These are phyloP conservation scores for Prunus mongolica DNA, from an alignment of 306 rosid genomes.

Conservation along the genomic window DNA sequence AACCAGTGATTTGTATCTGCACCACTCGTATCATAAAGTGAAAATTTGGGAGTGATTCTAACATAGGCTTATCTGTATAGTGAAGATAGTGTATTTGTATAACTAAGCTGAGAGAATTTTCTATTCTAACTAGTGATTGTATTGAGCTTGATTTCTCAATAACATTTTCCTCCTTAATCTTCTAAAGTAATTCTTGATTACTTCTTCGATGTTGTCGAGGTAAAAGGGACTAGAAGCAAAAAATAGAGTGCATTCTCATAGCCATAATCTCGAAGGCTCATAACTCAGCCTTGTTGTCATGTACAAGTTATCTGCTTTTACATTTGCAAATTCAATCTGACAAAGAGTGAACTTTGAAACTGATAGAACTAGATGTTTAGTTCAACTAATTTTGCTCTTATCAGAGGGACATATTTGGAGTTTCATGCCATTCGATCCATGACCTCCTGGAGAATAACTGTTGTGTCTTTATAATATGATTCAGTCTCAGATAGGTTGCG, in stretches of 20 bases:
- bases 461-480: slow-evolving; percentile 58
- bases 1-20: slow-evolving; percentile 22
- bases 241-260: background rate
- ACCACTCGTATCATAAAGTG: slow-evolving; percentile 21
- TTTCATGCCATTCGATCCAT: slow-evolving; percentile 60
- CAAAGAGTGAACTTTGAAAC: slow-evolving; percentile 3
- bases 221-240: background rate
- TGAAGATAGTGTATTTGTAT: slow-evolving; percentile 28
- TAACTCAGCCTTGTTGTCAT: background rate
- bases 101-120: slow-evolving; percentile 2
- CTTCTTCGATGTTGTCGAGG: background rate
- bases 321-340: background rate
- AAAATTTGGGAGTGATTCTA: slow-evolving; percentile 48
- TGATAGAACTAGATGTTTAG: background rate
- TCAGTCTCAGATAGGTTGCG: slow-evolving; percentile 41
- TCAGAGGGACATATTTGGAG: slow-evolving; percentile 13
- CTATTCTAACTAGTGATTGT: background rate
- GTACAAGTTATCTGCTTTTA: background rate
- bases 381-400: background rate
- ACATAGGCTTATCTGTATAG: slow-evolving; percentile 68
- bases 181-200: background rate
- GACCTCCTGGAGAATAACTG: slow-evolving; percentile 72
- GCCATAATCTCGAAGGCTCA: background rate
- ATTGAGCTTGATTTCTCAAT: background rate
- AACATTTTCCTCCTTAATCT: background rate